Conservation (phyloP, 2,329 filamentous ascomycete genomes). For the Microcera coccophila region DNA sequence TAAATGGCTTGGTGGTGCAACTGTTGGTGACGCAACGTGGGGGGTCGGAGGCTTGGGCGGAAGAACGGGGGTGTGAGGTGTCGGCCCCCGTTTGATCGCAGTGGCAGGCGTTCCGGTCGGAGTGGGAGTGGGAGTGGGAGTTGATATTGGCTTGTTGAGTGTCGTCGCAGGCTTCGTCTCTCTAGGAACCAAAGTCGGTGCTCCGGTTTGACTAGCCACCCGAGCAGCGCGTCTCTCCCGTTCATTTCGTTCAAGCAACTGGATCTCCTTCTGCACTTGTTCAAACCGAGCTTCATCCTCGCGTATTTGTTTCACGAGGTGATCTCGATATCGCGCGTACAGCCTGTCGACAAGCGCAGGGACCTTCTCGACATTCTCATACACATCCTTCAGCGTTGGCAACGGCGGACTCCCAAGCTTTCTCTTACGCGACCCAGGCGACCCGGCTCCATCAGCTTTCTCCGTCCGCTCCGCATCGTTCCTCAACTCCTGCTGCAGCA, state of each 20-base stretch:
- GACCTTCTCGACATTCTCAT: conserved; percentile 63
- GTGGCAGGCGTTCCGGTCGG: conserved; percentile 17
- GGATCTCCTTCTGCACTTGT: conserved; percentile 62
- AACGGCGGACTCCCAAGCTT: conserved; percentile 65
- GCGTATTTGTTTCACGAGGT: conserved; percentile 65
- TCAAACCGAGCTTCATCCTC: conserved; percentile 69
- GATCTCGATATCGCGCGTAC: conserved; percentile 69
- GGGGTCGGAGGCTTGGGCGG: conserved; percentile 32
- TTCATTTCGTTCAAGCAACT: conserved; percentile 56
- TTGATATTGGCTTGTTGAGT: conserved; percentile 19
- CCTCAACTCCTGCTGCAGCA: conserved; percentile 70
- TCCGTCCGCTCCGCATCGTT: conserved; percentile 42
- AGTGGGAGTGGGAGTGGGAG: conserved; percentile 20
- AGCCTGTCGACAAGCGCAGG: conserved; percentile 68
- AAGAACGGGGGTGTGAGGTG: conserved; percentile 33
- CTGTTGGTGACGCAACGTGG: conserved; percentile 21
- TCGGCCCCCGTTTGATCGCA: conserved; percentile 26
- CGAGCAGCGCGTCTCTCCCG: conserved; percentile 36
- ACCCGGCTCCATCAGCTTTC: conserved; percentile 42
- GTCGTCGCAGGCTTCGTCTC: conserved; percentile 28
- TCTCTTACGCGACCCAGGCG: conserved; percentile 64
- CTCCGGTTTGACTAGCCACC: conserved; percentile 33
- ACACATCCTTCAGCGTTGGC: conserved; percentile 62
- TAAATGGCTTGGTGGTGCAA: conserved; percentile 28
- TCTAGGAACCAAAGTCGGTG: conserved; percentile 31